These are phyloP conservation scores for Colletotrichum sp. DNA, from an alignment of 2,329 filamentous ascomycete genomes.

Conservation along the genomic window DNA sequence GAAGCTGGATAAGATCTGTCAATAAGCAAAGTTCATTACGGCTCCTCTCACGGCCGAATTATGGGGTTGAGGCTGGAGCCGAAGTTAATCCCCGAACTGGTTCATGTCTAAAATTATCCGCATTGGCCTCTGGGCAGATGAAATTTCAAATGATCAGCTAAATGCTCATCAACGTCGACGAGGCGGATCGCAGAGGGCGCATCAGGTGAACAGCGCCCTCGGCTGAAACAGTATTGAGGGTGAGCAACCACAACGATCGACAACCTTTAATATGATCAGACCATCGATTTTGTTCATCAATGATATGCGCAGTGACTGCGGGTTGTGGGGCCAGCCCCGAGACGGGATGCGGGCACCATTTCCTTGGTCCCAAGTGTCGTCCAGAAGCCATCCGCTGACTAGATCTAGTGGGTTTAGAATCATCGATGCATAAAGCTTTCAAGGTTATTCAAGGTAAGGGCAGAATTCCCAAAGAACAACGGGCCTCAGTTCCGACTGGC, in stretches of 20 bases:
- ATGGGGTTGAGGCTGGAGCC: not conserved
- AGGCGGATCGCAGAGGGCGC: not conserved
- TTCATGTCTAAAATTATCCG: not conserved
- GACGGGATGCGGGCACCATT: not conserved
- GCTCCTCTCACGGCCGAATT: not conserved
- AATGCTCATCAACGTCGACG: not conserved
- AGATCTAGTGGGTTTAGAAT: not conserved
- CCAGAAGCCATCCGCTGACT: not conserved
- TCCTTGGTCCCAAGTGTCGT: not conserved
- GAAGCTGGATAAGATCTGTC: not conserved
- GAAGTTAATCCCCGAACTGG: not conserved
- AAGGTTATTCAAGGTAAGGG: not conserved
- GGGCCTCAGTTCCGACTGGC: not conserved
- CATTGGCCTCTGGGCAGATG: not conserved
- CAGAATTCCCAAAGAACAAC: not conserved
- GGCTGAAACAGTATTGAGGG: not conserved
- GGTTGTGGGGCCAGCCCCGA: not conserved
- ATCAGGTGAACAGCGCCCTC: not conserved
- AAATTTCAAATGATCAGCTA: not conserved
- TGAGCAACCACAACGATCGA: not conserved
- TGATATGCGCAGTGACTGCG: not conserved
- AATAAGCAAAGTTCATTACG: not conserved
- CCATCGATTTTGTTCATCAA: not conserved
- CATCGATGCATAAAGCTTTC: not conserved
- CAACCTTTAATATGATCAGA: not conserved